phyloP scores from a whole-genome alignment of 2,329 filamentous ascomycete genomes.

The Monilinia fructicola region DNA sequence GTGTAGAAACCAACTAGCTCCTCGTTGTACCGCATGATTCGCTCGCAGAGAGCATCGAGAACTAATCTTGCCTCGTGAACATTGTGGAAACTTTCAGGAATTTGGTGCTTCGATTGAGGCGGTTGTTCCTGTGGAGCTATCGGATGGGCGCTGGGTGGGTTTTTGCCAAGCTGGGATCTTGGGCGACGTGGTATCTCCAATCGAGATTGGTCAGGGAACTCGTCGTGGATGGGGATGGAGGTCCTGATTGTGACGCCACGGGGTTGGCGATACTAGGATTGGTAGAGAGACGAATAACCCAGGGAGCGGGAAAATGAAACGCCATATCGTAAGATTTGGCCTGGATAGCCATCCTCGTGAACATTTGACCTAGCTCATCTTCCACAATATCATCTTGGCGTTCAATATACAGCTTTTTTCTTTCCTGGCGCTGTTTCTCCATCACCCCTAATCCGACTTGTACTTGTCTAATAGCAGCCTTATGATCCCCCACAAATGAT shows the following conservation, averaged over 20 bases:
- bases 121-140: slow-evolving; percentile 35
- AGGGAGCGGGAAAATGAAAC: slow-evolving; percentile 64
- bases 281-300: slow-evolving; percentile 55
- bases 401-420: slow-evolving; percentile 40
- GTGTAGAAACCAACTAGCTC: slow-evolving; percentile 50
- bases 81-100: slow-evolving; percentile 46
- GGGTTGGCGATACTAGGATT: slow-evolving; percentile 31
- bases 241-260: slow-evolving; percentile 28
- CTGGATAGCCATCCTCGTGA: slow-evolving; percentile 62
- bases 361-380: slow-evolving; percentile 62
- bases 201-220: slow-evolving; percentile 1
- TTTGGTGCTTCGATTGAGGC: slow-evolving; percentile 30
- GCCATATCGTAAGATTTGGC: slow-evolving; percentile 69
- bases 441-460: slow-evolving; percentile 57
- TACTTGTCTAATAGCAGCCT: slow-evolving; percentile 60
- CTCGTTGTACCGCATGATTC: slow-evolving; percentile 59
- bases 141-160: slow-evolving; percentile 47
- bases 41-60: slow-evolving; percentile 57
- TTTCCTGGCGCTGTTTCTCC: slow-evolving; percentile 52
- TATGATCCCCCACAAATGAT: slow-evolving; percentile 64
- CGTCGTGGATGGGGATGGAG: slow-evolving; percentile 13
- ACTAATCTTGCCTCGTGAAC: slow-evolving; percentile 56
- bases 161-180: slow-evolving; percentile 2
- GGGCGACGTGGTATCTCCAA: slow-evolving; percentile 6
- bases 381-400: slow-evolving; percentile 34